Evolutionary conservation across 2,329 filamentous ascomycete genomes (phyloP).

Genomic region (Colletotrichum navitas): DNA sequence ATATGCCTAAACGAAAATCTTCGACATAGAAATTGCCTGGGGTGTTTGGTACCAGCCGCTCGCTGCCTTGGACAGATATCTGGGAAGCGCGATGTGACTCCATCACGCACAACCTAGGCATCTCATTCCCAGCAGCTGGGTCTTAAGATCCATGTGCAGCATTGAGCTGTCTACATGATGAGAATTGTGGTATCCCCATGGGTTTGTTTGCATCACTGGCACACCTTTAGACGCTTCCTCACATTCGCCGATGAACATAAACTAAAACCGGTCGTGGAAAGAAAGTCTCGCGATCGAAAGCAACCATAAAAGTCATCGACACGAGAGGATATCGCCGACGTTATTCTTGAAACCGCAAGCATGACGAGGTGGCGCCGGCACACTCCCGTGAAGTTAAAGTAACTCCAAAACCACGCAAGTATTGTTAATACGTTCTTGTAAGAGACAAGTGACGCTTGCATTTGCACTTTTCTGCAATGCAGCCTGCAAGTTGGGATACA

Average conservation of each 20-base stretch:
- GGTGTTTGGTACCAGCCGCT: constrained; percentile 15
- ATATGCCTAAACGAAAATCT: constrained; percentile 11
- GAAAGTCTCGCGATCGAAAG: not conserved
- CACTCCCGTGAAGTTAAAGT: constrained; percentile 21
- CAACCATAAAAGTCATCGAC: not conserved
- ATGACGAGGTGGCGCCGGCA: constrained; percentile 25
- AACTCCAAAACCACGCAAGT: constrained; percentile 13
- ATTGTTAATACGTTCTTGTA: not conserved
- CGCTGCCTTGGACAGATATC: constrained; percentile 23
- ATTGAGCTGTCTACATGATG: not conserved
- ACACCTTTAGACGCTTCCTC: not conserved
- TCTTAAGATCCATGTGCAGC: not conserved
- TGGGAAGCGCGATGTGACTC: constrained; percentile 34
- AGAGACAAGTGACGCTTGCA: not conserved
- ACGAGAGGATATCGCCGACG: constrained; percentile 2
- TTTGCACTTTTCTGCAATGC: constrained; percentile 3
- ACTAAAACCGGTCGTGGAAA: not conserved
- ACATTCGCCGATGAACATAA: not conserved
- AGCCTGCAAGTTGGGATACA: not conserved
- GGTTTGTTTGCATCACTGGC: too few relatives aligned
- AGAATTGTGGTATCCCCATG: too few relatives aligned
- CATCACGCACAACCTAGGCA: constrained; percentile 8
- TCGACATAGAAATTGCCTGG: not conserved
- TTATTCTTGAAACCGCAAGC: constrained; percentile 9
- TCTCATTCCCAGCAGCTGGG: not conserved